A percentile compares a stretch with the other conserved stretches of the same genome.
Conservation (phyloP, 2,329 filamentous ascomycete species). For the Trichoderma simmonsii region DNA sequence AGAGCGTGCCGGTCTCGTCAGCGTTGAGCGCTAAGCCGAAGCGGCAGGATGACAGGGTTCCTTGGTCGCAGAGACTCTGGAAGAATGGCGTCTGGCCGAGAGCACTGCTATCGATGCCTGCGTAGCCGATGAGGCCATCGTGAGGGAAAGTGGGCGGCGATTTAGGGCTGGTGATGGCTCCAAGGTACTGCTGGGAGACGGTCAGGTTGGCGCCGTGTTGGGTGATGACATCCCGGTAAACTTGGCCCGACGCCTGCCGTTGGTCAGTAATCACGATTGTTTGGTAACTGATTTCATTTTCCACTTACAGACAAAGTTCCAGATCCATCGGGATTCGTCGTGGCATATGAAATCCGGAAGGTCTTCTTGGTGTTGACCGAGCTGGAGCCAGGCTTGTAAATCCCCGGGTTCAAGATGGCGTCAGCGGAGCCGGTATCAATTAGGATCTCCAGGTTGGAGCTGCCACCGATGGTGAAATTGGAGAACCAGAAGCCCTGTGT, state of each 20-base stretch:
- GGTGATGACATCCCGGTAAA: constrained; percentile 22
- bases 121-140: constrained; percentile 24
- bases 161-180: constrained; percentile 17
- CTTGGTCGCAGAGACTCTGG: constrained; percentile 21
- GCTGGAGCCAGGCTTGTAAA: constrained; percentile 20
- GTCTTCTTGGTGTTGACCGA: constrained; percentile 11
- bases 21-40: constrained; percentile 23
- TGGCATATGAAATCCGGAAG: constrained; percentile 22
- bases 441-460: constrained; percentile 22
- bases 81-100: constrained; percentile 20
- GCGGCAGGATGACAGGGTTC: constrained; percentile 22
- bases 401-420: constrained; percentile 22
- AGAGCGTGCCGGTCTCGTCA: constrained; percentile 22
- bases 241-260: constrained; percentile 19
- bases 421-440: constrained; percentile 24
- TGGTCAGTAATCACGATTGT: background rate
- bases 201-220: constrained; percentile 22
- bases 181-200: constrained; percentile 20
- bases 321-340: constrained; percentile 23
- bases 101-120: constrained; percentile 6
- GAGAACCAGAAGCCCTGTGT: constrained; percentile 25
- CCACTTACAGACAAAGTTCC: constrained; percentile 18
- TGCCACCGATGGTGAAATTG: constrained; percentile 23
- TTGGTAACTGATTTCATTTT: background rate
- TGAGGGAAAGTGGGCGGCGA: constrained; percentile 21